A percentile compares a stretch with the other conserved stretches of the same genome.
phyloP scores from a whole-genome alignment of 169 alveolate species.

The Miamiensis avidus region DNA sequence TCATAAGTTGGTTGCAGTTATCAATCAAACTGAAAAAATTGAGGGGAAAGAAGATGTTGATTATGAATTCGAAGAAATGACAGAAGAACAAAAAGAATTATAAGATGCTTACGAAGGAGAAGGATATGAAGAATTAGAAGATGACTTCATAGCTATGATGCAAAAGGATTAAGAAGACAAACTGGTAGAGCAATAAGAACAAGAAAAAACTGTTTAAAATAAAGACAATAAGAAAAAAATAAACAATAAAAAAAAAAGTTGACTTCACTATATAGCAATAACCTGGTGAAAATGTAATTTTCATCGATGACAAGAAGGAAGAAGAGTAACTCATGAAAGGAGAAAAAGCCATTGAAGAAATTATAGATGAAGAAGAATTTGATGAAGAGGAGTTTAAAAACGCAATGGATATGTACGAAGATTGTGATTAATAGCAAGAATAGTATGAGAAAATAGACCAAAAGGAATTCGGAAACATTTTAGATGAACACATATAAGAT shows the following conservation, averaged over 20 bases:
- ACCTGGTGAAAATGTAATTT: too few relatives aligned
- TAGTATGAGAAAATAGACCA: background rate
- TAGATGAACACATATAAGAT: background rate
- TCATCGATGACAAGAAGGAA: too few relatives aligned
- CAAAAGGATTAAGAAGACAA: background rate
- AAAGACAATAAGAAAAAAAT: background rate
- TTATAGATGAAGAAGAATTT: background rate
- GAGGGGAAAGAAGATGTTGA: background rate
- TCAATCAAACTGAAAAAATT: too few relatives aligned
- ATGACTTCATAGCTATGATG: background rate
- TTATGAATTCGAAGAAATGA: background rate
- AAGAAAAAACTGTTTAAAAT: background rate
- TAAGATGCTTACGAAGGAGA: background rate
- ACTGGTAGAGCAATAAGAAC: background rate
- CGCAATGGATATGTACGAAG: background rate
- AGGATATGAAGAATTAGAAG: background rate
- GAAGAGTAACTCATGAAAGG: background rate
- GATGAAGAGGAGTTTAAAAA: background rate
- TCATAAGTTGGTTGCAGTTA: background rate
- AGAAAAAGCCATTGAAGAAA: background rate
- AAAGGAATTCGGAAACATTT: background rate
- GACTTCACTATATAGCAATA: background rate
- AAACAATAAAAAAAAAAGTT: background rate
- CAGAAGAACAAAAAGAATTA: background rate
- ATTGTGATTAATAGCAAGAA: background rate